phyloP scores from a whole-genome alignment of 2,329 filamentous ascomycete species.

The Xylariaceae sp. region DNA sequence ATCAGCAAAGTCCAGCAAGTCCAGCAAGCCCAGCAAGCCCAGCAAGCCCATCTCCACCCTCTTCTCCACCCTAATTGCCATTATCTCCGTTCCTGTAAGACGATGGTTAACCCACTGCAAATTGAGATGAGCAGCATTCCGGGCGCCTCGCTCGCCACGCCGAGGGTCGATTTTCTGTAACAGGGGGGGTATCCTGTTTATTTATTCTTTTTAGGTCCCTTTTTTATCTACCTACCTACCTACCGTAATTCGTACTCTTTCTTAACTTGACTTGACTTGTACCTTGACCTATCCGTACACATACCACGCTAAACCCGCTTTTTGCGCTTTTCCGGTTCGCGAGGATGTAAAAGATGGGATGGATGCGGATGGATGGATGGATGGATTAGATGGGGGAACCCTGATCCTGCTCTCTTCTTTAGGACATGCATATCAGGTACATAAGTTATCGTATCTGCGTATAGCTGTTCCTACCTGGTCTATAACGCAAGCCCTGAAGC shows the following conservation, averaged over 20 bases:
- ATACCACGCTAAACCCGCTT: neutral
- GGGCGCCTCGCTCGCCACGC: slow-evolving; percentile 26
- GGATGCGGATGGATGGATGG: no score
- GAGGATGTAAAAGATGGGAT: neutral
- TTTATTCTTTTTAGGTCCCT: slow-evolving; percentile 17
- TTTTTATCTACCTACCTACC: neutral
- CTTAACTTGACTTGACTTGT: no score
- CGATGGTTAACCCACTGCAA: slow-evolving; percentile 25
- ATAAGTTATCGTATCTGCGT: no score
- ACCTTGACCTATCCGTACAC: no score
- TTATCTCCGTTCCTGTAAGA: slow-evolving; percentile 31
- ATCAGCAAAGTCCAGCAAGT: no score
- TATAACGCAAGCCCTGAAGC: neutral
- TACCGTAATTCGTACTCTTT: neutral
- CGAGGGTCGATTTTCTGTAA: slow-evolving; percentile 22
- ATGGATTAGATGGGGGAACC: neutral
- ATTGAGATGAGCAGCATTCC: slow-evolving; percentile 31
- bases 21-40: neutral
- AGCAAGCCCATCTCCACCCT: slow-evolving; percentile 26
- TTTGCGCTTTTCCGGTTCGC: neutral
- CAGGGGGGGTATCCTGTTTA: slow-evolving; percentile 11
- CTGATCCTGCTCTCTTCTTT: no score
- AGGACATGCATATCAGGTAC: no score
- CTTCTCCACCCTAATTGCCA: slow-evolving; percentile 24
- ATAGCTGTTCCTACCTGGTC: no score